These are phyloP conservation scores for Lecanosticta acicola DNA, from an alignment of 2,329 filamentous ascomycete species.

Conservation along the genomic window DNA sequence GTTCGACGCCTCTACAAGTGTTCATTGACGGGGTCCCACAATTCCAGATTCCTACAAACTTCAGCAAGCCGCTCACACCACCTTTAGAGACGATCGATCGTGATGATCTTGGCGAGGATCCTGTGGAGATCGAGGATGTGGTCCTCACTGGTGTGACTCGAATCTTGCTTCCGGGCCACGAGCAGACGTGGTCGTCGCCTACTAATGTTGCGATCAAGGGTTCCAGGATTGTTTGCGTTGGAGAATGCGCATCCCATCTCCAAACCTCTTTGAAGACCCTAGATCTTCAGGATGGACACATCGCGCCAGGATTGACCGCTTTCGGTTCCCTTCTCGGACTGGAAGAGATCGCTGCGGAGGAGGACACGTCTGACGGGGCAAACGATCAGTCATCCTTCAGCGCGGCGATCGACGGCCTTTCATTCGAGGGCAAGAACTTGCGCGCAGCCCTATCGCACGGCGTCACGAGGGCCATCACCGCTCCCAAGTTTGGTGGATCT, in stretches of 20 bases:
- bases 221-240: conserved; percentile 54
- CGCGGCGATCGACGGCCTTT: conserved; percentile 47
- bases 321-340: conserved; percentile 58
- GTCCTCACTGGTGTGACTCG: conserved; percentile 55
- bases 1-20: conserved; percentile 35
- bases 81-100: conserved; percentile 39
- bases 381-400: conserved; percentile 51
- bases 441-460: conserved; percentile 35
- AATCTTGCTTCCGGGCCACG: conserved; percentile 46
- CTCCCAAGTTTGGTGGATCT: conserved; percentile 25
- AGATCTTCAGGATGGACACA: conserved; percentile 52
- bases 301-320: conserved; percentile 56
- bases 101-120: conserved; percentile 12
- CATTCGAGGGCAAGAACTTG: conserved; percentile 38
- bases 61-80: conserved; percentile 45
- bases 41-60: conserved; percentile 46
- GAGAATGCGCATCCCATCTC: conserved; percentile 47
- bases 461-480: conserved; percentile 36
- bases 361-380: conserved; percentile 42
- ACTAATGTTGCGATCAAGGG: conserved; percentile 44
- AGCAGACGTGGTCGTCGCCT: conserved; percentile 22
- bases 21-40: conserved; percentile 46
- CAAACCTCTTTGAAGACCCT: conserved; percentile 39
- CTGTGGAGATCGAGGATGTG: conserved; percentile 33
- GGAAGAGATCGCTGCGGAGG: conserved; percentile 57